These are phyloP conservation scores for Trichomonas vaginalis DNA, from an alignment of 208 protist species.

Conservation along the genomic window DNA sequence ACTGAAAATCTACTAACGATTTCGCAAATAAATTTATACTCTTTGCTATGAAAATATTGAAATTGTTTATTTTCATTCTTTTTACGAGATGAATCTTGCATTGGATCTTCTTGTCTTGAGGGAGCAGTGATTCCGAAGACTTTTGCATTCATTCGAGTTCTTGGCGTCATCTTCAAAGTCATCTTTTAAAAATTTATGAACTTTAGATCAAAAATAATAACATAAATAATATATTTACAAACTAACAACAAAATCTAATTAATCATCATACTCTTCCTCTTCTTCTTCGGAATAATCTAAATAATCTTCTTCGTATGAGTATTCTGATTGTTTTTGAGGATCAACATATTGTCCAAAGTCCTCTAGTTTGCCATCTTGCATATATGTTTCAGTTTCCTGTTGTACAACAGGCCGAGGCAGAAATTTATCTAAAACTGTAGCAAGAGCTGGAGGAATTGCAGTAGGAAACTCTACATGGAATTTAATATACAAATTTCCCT, in stretches of 20 bases:
- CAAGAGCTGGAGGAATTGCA: background rate
- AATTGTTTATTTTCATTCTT: background rate
- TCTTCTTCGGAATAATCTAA: too few species aligned
- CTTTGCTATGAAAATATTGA: background rate
- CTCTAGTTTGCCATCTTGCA: background rate
- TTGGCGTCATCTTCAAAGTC: background rate
- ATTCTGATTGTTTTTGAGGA: background rate
- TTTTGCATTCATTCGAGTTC: background rate
- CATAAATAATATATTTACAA: too few species aligned
- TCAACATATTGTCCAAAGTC: background rate
- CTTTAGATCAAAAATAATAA: too few species aligned
- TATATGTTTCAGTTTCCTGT: background rate
- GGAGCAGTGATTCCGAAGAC: background rate
- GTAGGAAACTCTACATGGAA: constrained; percentile 11
- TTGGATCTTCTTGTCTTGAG: background rate
- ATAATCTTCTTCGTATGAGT: background rate
- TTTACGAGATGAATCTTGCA: background rate
- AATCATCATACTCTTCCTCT: background rate
- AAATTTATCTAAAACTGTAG: background rate
- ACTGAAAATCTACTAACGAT: background rate
- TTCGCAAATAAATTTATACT: background rate
- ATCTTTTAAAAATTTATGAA: too few species aligned
- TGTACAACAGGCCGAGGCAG: background rate
- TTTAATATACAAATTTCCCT: background rate
- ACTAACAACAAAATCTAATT: too few species aligned